Evolutionary conservation across 257 asterid genomes (phyloP).

Genomic region (Primulina huaijiensis): DNA sequence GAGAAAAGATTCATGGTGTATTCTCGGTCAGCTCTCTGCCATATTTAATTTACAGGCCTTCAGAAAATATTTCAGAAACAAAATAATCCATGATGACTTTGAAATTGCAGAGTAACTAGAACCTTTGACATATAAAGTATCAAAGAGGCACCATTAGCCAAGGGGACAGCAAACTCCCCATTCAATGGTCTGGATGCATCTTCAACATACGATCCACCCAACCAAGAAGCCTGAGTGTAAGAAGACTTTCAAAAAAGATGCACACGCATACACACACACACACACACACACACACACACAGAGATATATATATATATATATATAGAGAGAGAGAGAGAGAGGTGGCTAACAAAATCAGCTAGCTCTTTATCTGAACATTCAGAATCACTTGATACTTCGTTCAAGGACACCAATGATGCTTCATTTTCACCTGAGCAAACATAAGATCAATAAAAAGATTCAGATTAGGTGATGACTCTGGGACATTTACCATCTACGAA

Average conservation of each 20-base stretch:
- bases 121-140: slow-evolving; percentile 85
- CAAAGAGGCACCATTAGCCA: slow-evolving; percentile 53
- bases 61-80: not conserved
- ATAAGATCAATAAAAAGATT: slow-evolving; percentile 21
- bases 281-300: too few relatives aligned
- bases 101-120: slow-evolving; percentile 16
- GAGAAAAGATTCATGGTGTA: slow-evolving; percentile 52
- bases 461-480: slow-evolving; percentile 16
- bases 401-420: slow-evolving; percentile 59
- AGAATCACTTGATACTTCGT: slow-evolving; percentile 43
- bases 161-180: slow-evolving; percentile 68
- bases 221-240: slow-evolving; percentile 66
- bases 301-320: too few relatives aligned
- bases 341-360: slow-evolving; percentile 61
- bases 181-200: slow-evolving; percentile 43
- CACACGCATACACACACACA: too few relatives aligned
- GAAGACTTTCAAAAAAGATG: slow-evolving; percentile 18
- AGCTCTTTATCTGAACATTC: slow-evolving; percentile 72
- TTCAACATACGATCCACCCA: slow-evolving; percentile 82
- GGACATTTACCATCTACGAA: slow-evolving; percentile 19
- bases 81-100: slow-evolving; percentile 2
- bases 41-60: slow-evolving; percentile 21
- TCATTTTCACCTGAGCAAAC: slow-evolving; percentile 56
- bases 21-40: slow-evolving; percentile 73
- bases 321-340: slow-evolving; percentile 10